Percentiles rank a stretch among this genome's conserved stretches.
Conservation (phyloP, 345 rosid species). For the Salix udensis region DNA sequence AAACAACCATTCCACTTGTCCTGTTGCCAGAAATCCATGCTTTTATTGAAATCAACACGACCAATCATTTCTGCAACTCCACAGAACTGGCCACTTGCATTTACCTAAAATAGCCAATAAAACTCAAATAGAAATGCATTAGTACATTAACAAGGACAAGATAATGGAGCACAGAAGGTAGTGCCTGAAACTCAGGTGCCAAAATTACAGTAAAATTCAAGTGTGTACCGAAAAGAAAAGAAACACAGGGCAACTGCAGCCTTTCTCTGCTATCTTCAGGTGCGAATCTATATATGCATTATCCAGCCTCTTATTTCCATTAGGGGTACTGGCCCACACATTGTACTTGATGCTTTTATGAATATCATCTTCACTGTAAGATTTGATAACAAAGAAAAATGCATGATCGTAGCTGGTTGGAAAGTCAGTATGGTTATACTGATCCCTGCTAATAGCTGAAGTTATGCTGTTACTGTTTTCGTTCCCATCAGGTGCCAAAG, state of each 20-base stretch:
- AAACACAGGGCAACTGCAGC: conserved; percentile 19
- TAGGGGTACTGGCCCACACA: conserved; percentile 69
- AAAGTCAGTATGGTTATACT: conserved; percentile 48
- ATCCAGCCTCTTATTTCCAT: conserved; percentile 59
- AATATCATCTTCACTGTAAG: conserved; percentile 65
- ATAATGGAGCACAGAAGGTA: not conserved
- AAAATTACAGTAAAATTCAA: not conserved
- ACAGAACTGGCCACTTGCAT: conserved; percentile 28
- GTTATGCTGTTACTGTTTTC: conserved; percentile 30
- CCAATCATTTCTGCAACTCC: conserved; percentile 27
- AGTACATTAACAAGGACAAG: not conserved
- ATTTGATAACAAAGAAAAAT: conserved; percentile 57
- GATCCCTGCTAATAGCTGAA: conserved; percentile 41
- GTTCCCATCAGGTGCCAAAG: conserved; percentile 29
- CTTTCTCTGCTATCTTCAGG: conserved; percentile 20
- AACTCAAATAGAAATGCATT: not conserved
- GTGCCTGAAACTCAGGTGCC: not conserved
- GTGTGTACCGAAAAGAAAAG: conserved; percentile 23
- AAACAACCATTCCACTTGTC: conserved; percentile 28
- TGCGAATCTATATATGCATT: conserved; percentile 50
- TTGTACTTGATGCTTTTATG: conserved; percentile 67
- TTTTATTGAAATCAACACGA: conserved; percentile 15
- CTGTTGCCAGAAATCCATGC: conserved; percentile 22
- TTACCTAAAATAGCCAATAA: conserved; percentile 3
- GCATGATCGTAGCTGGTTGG: conserved; percentile 46